Evolutionary conservation across 2,329 filamentous ascomycete genomes (phyloP).

Genomic region (Claviceps capensis): DNA sequence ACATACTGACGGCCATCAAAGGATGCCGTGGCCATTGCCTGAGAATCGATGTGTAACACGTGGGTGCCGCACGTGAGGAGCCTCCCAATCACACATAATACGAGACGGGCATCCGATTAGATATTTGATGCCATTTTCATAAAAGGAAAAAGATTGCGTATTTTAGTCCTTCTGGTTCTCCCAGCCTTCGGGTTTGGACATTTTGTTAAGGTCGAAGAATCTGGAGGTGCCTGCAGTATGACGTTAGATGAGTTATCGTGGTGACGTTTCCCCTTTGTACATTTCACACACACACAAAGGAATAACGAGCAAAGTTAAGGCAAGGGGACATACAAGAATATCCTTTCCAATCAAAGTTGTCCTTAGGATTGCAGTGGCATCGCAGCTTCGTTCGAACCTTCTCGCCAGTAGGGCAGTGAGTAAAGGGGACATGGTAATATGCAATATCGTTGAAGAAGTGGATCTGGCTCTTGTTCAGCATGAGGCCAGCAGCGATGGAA

Average conservation of each 20-base stretch:
- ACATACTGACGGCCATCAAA: too few species aligned
- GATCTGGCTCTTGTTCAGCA: constrained; percentile 84
- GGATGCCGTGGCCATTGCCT: too few species aligned
- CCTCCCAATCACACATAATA: not conserved
- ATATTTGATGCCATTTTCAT: not conserved
- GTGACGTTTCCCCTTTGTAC: too few species aligned
- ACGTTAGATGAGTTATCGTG: not conserved
- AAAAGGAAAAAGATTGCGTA: too few species aligned
- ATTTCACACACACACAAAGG: too few species aligned
- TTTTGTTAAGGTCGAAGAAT: constrained; percentile 71
- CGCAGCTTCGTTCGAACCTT: constrained; percentile 70
- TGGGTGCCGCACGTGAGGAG: too few species aligned
- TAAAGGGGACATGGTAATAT: constrained; percentile 96
- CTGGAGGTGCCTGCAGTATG: constrained; percentile 45
- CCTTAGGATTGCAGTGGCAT: constrained; percentile 87
- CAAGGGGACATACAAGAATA: constrained; percentile 66
- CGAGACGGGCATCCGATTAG: not conserved
- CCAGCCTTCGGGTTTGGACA: constrained; percentile 76
- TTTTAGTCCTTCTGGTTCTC: constrained; percentile 25
- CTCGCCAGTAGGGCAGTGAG: constrained; percentile 89
- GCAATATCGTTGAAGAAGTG: constrained; percentile 99
- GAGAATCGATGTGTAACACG: too few species aligned
- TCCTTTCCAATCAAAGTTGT: constrained; percentile 99
- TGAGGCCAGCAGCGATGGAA: constrained; percentile 81
- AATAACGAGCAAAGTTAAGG: not conserved